phyloP scores from a whole-genome alignment of 2,329 filamentous ascomycete genomes.

The Teratosphaeria zuluensis region DNA sequence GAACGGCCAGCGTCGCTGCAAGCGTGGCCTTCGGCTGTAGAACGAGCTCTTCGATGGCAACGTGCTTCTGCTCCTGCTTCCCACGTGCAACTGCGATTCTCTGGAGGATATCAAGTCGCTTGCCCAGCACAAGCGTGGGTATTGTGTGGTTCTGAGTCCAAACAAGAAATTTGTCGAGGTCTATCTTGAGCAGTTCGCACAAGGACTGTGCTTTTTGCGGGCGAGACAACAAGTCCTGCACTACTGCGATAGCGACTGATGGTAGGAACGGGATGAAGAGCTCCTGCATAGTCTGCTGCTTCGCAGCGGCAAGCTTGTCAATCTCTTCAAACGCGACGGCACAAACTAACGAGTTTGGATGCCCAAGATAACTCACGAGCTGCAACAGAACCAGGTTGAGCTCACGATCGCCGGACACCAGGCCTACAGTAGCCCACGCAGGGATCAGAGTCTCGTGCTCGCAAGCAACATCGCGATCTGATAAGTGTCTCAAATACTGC shows the following conservation, averaged over 20 bases:
- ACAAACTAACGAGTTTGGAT: slow-evolving; percentile 68
- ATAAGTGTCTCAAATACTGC: slow-evolving; percentile 61
- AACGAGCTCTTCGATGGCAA: slow-evolving; percentile 51
- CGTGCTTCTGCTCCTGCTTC: slow-evolving; percentile 15
- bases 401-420: slow-evolving; percentile 66
- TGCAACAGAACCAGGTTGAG: slow-evolving; percentile 77
- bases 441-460: slow-evolving; percentile 77
- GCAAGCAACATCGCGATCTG: slow-evolving; percentile 55
- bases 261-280: slow-evolving; percentile 85
- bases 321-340: slow-evolving; percentile 77
- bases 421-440: slow-evolving; percentile 75
- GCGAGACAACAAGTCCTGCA: slow-evolving; percentile 68
- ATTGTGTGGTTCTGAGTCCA: slow-evolving; percentile 72
- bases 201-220: slow-evolving; percentile 76
- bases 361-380: slow-evolving; percentile 77
- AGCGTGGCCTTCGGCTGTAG: slow-evolving; percentile 48
- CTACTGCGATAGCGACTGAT: slow-evolving; percentile 68
- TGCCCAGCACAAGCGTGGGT: slow-evolving; percentile 74
- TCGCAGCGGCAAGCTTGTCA: slow-evolving; percentile 59
- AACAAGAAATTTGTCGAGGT: slow-evolving; percentile 62
- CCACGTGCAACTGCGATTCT: slow-evolving; percentile 65
- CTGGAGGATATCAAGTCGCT: slow-evolving; percentile 66
- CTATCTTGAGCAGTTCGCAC: slow-evolving; percentile 70
- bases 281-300: slow-evolving; percentile 42
- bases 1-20: slow-evolving; percentile 47